Percentiles rank a stretch among this genome's conserved stretches.
These are phyloP conservation scores for Sisymbrium irio DNA, from an alignment of 345 rosid genomes.

Conservation along the genomic window DNA sequence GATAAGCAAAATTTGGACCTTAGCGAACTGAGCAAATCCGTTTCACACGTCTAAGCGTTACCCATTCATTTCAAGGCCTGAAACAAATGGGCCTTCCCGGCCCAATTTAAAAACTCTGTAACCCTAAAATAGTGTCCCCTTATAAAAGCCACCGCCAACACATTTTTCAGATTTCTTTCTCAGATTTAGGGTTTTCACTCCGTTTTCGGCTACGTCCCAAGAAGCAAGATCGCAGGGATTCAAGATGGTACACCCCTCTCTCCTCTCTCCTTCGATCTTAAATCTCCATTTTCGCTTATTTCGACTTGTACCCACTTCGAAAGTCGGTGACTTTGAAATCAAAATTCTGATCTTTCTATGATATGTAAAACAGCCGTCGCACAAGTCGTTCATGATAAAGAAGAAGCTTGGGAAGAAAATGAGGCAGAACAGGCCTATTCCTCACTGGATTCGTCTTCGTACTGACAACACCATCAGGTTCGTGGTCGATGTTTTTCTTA, in stretches of 20 bases:
- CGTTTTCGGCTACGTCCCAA: background rate
- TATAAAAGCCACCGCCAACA: background rate
- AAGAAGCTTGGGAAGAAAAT: conserved; percentile 67
- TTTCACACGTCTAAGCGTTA: no score
- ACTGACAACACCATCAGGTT: conserved; percentile 73
- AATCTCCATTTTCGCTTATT: background rate
- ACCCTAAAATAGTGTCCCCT: background rate
- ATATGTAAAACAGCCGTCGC: conserved; percentile 66
- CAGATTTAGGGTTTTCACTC: conserved; percentile 21
- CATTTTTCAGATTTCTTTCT: background rate
- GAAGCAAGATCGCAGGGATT: conserved; percentile 5
- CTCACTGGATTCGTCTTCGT: conserved; percentile 67
- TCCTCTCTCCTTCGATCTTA: background rate
- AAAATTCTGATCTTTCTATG: background rate
- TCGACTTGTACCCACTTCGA: background rate
- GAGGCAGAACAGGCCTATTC: conserved; percentile 75
- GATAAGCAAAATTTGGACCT: background rate
- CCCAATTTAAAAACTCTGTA: background rate
- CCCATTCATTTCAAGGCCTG: background rate
- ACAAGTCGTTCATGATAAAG: conserved; percentile 73
- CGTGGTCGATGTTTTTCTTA: background rate
- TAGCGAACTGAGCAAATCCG: background rate
- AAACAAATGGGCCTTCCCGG: conserved; percentile 5
- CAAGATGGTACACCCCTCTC: conserved; percentile 22
- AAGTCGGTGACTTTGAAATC: background rate